These are phyloP conservation scores for Ceratocystiopsis brevicomis DNA, from an alignment of 2,329 filamentous ascomycete genomes.

Conservation along the genomic window DNA sequence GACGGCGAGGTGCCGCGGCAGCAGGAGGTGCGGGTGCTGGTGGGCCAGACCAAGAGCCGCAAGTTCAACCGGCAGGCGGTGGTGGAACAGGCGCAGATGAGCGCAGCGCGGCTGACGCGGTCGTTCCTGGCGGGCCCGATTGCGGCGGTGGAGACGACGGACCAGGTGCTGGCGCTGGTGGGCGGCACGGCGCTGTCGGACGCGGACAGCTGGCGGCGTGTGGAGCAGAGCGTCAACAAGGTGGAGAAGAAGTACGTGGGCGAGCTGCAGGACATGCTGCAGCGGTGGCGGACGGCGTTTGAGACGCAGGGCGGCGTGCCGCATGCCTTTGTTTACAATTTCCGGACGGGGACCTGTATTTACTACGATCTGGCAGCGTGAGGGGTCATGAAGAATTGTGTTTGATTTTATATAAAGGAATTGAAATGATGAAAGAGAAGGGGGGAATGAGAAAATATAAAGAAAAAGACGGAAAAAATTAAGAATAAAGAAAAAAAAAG, in stretches of 20 bases:
- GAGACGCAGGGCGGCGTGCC: conserved; percentile 30
- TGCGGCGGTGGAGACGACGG: conserved; percentile 71
- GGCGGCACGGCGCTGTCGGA: conserved; percentile 58
- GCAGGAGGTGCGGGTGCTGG: conserved; percentile 68
- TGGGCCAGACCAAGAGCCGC: conserved; percentile 67
- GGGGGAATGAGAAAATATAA: too few relatives aligned
- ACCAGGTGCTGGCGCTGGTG: conserved; percentile 62
- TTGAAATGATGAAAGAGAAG: too few relatives aligned
- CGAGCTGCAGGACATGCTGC: conserved; percentile 63
- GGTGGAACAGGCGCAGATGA: conserved; percentile 54
- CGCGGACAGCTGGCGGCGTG: conserved; percentile 61
- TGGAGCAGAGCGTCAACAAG: conserved; percentile 60
- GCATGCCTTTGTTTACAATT: conserved; percentile 84
- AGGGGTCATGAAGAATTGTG: conserved; percentile 1
- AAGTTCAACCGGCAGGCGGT: conserved; percentile 80
- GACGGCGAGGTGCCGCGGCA: conserved; percentile 11
- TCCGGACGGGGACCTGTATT: conserved; percentile 63
- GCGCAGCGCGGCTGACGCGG: conserved; percentile 42
- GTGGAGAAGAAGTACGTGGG: conserved; percentile 65
- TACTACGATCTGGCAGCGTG: conserved; percentile 59
- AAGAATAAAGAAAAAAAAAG: too few relatives aligned
- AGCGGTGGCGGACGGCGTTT: conserved; percentile 40
- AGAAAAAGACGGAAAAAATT: too few relatives aligned
- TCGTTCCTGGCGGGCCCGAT: conserved; percentile 62
- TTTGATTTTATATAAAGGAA: too few relatives aligned